Evolutionary conservation across 2,329 filamentous ascomycete species (phyloP).

Genomic region (Fonsecaea multimorphosa): DNA sequence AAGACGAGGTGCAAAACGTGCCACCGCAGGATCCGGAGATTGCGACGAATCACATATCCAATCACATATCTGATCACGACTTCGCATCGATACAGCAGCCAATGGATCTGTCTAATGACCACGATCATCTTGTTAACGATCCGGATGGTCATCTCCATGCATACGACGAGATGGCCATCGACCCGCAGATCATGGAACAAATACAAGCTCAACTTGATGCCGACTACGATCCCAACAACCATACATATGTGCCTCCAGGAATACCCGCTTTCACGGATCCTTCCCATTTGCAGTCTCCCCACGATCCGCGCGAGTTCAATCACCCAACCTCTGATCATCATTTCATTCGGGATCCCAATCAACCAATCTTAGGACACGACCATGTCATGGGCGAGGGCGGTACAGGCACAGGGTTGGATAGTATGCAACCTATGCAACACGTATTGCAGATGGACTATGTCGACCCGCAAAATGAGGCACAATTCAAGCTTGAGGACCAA

Average conservation of each 20-base stretch:
- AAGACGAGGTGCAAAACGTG: conserved; percentile 21
- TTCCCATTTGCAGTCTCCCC: conserved; percentile 33
- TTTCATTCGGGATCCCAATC: conserved; percentile 31
- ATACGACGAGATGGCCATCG: conserved; percentile 61
- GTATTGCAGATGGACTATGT: conserved; percentile 41
- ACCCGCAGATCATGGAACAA: conserved; percentile 67
- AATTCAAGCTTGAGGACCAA: conserved; percentile 30
- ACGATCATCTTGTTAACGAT: conserved; percentile 42
- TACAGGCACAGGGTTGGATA: conserved; percentile 36
- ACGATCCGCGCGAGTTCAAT: conserved; percentile 35
- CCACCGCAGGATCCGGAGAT: conserved; percentile 25
- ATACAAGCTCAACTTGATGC: conserved; percentile 44
- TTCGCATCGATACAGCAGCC: conserved; percentile 35
- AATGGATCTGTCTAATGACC: conserved; percentile 42
- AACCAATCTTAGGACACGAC: conserved; percentile 28
- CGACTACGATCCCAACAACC: conserved; percentile 32
- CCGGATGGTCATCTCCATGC: conserved; percentile 48
- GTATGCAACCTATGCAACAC: conserved; percentile 40
- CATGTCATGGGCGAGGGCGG: conserved; percentile 39
- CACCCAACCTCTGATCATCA: conserved; percentile 32
- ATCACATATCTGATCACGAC: conserved; percentile 32
- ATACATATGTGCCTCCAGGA: conserved; percentile 34
- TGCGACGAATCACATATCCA: conserved; percentile 27
- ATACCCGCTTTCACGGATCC: conserved; percentile 34
- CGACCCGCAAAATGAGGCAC: conserved; percentile 30